Evolutionary conservation across 148 eudicot genomes (phyloP).

Genomic region (Amaranthus palmeri): DNA sequence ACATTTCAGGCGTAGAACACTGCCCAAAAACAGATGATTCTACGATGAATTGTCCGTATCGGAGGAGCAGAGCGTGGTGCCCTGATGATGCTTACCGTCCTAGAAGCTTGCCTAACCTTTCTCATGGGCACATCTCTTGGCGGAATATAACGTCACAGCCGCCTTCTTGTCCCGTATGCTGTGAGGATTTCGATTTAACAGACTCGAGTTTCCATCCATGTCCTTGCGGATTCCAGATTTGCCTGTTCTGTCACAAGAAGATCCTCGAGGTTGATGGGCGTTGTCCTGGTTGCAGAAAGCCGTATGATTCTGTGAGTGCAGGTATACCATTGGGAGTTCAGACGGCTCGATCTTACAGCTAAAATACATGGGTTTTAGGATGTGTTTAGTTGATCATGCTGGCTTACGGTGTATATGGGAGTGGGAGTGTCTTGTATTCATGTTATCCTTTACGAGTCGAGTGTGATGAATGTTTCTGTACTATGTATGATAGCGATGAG

Average conservation of each 20-base stretch:
- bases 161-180: constrained; percentile 65
- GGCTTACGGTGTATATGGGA: too few relatives aligned
- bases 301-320: constrained; percentile 44
- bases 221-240: constrained; percentile 72
- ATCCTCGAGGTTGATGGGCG: constrained; percentile 82
- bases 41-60: constrained; percentile 7
- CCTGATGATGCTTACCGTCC: constrained; percentile 74
- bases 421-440: too few relatives aligned
- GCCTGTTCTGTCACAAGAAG: constrained; percentile 87
- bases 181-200: constrained; percentile 74
- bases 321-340: constrained; percentile 30
- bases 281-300: constrained; percentile 87
- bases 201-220: constrained; percentile 78
- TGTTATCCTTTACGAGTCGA: too few relatives aligned
- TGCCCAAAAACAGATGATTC: constrained; percentile 11
- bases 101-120: constrained; percentile 58
- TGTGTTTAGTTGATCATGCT: too few relatives aligned
- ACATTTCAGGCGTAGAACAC: constrained; percentile 13
- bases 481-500: background rate
- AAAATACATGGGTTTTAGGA: constrained; percentile 23
- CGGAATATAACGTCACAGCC: constrained; percentile 20
- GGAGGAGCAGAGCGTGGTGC: constrained; percentile 52
- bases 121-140: constrained; percentile 35
- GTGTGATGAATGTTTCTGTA: background rate
- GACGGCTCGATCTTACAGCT: constrained; percentile 39